Conservation (phyloP, 164 flowering plant species). For the Santalum album region DNA sequence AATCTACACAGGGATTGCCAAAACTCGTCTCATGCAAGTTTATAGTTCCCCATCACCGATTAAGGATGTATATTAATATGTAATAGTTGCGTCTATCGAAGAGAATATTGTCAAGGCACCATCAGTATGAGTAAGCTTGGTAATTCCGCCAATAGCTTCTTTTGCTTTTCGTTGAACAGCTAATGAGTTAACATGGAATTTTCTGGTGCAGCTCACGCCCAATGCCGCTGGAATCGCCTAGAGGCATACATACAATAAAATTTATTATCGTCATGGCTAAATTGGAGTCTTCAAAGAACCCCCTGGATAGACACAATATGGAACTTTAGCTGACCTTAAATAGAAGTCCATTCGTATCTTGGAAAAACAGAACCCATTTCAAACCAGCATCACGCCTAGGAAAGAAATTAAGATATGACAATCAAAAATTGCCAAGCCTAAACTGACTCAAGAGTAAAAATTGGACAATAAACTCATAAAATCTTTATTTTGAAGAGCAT, state of each 20-base stretch:
- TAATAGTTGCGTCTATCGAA: too few species aligned
- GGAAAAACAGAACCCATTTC: conserved; percentile 94
- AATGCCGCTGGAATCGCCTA: conserved; percentile 95
- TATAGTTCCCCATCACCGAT: too few species aligned
- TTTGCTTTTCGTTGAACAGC: conserved; percentile 98
- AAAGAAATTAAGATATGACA: conserved; percentile 1
- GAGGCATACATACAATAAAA: conserved; percentile 5
- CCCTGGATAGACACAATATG: background rate
- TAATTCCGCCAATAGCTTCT: conserved; percentile 98
- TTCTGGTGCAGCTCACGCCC: conserved; percentile 79
- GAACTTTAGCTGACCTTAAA: conserved; percentile 49
- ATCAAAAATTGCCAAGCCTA: background rate
- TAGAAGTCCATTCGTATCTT: conserved; percentile 96
- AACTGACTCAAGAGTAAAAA: background rate
- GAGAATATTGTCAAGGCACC: conserved; percentile 32
- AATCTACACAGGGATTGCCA: too few species aligned
- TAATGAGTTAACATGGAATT: conserved; percentile 90
- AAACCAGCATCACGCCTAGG: conserved; percentile 77
- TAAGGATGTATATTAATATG: too few species aligned
- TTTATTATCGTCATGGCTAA: conserved; percentile 5
- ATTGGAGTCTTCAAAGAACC: background rate
- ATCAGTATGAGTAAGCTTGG: conserved; percentile 90
- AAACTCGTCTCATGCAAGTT: too few species aligned
- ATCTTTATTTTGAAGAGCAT: too few species aligned
- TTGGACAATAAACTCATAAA: too few species aligned